Conservation (phyloP, 495 filamentous ascomycete species). For the Chaetomium tenue region DNA sequence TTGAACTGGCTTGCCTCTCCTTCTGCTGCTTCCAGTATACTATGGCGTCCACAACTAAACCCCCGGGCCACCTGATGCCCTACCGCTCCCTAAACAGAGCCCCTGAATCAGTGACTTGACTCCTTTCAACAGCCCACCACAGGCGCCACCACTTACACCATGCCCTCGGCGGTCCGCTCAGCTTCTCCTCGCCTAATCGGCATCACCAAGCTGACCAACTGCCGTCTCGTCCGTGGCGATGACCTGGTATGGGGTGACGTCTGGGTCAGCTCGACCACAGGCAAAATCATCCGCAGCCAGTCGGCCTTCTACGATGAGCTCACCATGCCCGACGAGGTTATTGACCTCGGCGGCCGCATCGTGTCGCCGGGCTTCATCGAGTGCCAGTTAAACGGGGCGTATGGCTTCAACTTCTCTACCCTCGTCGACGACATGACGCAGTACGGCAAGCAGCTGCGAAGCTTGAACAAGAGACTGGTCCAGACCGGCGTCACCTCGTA, state of each 20-base stretch:
- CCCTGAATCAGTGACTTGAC: constrained; percentile 1
- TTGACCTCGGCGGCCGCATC: constrained; percentile 76
- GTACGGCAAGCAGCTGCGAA: constrained; percentile 64
- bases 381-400: constrained; percentile 80
- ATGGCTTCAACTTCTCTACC: constrained; percentile 80
- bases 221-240: constrained; percentile 63
- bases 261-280: constrained; percentile 72
- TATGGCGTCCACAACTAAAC: constrained; percentile 3
- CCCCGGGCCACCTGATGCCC: constrained; percentile 4
- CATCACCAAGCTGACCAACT: constrained; percentile 83
- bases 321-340: constrained; percentile 54
- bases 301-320: constrained; percentile 71
- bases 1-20: neutral
- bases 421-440: constrained; percentile 61
- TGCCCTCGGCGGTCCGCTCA: constrained; percentile 15
- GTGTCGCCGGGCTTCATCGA: constrained; percentile 81
- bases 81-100: neutral
- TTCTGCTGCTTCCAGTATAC: neutral
- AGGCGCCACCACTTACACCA: neutral
- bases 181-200: constrained; percentile 34
- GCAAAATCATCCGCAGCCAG: constrained; percentile 73
- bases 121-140: neutral
- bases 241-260: constrained; percentile 67
- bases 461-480: constrained; percentile 66
- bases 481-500: constrained; percentile 81